Evolutionary conservation across 75 land plant genomes (phyloP), one percentile per base, ranked within the genome.

Genomic region (Picea sitchensis): DNA sequence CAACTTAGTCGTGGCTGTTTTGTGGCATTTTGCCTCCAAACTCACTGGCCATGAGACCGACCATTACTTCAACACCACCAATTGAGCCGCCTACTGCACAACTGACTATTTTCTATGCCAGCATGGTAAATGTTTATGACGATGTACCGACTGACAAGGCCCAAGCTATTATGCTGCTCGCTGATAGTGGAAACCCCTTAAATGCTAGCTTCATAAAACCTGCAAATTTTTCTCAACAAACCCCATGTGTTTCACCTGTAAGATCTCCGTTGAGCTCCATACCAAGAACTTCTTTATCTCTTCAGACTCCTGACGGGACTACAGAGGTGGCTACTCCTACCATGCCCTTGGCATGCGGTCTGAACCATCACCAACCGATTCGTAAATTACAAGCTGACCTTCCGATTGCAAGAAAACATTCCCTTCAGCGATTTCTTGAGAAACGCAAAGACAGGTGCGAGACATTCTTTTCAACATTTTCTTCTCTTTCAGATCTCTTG

Each of bases 371-470:
- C 56, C 76, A 59, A 17, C 58, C 84, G 15, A 72, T 79, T 9
- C 64, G 81, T 75, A 85, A 81, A 76, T 67, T 82, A 15, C 84
- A 85, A 76, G 75, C 79, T 74, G 90, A 90, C n/a, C 84, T 90
- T 23, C 92, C 92, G 2, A 80, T 85, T 73, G 90, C 91, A n/a
- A 83, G 92, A 73, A 86, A 90, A 80, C 83, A 87, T 18, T 90
- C 92, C 20, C 83, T 90, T 14, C 86, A 87, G 61, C 88, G 92
- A 12, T 90, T 90, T 77, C 68, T 90, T 59, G 92, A 90, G 86
- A 90, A 90, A 81, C 88, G 92, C 78, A 84, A 90, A 58, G 92
- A 90, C 81, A 90, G 92, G 92, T 90, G 79, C 2, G 44, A 41
- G 44, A 41, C 44, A 3, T 41, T 41, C 44, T 41, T 41, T 41